Base-by-base conservation (phyloP, 306 rosid species). In the Prunus armeniaca region DNA sequence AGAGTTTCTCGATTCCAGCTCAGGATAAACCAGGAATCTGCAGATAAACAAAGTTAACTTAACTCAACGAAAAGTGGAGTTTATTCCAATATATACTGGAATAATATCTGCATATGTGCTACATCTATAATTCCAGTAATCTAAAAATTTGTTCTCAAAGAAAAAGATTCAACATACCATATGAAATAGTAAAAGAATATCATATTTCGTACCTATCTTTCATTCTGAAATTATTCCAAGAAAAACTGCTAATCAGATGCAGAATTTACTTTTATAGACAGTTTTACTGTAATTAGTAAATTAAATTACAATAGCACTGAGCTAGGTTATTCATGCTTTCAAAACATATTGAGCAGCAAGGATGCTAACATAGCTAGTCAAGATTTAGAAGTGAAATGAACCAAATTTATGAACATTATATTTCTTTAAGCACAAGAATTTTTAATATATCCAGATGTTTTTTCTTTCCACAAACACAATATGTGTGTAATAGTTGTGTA, bases 1-100 rank as follows among this genome's bases (percentile, higher is more conserved):
- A 77, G 91, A 86, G 87, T 90, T 94, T 86, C 98, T 90, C 51
- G 96, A 90, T 86, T 94, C 97, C 76, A 94, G 82, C 85, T 92
- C 97, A 20, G 97, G 98, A 88, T 87, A 90, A 76, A 89, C 91
- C 70, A 82, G 82, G 83, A 90, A 94, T 83, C 98, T 94, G 91
- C 83, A 87, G 43, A 77, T 6, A 66, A 66, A 57, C 67, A 79
- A 60, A 18, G 4, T 52, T 15, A 14, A 72, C 55, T 77, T 65
- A 79, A 78, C 57, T 46, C 54, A 38, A 34, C 2, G 34, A 13
- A 20, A 72, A 12, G 3, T 8, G 9, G 65, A 72, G 9, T 14
- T 27, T 30, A 70, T 70, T 25, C 49, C n/a, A 52, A 19, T 30
- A 30, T 51, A 52, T 38, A 38, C 9, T 17, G 49, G 41, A 5